Conservation (phyloP, 2,329 filamentous ascomycete species). For the Cordyceps fumosorosea region DNA sequence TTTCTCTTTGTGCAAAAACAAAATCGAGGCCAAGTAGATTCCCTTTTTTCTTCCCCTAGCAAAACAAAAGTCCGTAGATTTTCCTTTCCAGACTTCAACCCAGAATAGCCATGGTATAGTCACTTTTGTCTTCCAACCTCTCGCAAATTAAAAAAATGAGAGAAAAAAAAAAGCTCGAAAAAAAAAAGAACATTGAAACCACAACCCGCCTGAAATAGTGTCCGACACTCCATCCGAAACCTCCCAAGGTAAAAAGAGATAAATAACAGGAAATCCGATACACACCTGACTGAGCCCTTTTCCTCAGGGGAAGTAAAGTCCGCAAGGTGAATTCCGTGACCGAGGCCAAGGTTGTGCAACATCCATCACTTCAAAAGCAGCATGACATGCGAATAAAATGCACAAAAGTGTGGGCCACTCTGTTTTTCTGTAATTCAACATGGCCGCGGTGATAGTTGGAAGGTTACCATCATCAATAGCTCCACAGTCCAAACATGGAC, state of each 20-base stretch:
- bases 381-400: conserved; percentile 5
- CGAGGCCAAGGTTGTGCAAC: conserved; percentile 19
- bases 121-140: conserved; percentile 36
- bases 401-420: background rate
- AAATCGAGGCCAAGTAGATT: conserved; percentile 15
- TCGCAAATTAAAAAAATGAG: conserved; percentile 13
- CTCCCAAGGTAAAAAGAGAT: conserved; percentile 22
- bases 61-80: conserved; percentile 21
- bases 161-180: conserved; percentile 12
- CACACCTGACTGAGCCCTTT: conserved; percentile 29
- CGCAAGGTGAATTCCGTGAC: conserved; percentile 27
- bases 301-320: conserved; percentile 33
- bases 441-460: background rate
- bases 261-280: conserved; percentile 24
- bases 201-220: conserved; percentile 29
- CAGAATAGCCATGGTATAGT: conserved; percentile 30
- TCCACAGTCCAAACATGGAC: background rate
- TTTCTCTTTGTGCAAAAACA: conserved; percentile 23
- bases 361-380: conserved; percentile 35
- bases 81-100: conserved; percentile 25
- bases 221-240: conserved; percentile 33
- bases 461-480: background rate
- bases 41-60: background rate
- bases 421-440: conserved; percentile 6
- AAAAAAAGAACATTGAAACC: conserved; percentile 16